Evolutionary conservation across 1,284 basidiomycete genomes (phyloP).

Genomic region (Apiotrichum siamense): DNA sequence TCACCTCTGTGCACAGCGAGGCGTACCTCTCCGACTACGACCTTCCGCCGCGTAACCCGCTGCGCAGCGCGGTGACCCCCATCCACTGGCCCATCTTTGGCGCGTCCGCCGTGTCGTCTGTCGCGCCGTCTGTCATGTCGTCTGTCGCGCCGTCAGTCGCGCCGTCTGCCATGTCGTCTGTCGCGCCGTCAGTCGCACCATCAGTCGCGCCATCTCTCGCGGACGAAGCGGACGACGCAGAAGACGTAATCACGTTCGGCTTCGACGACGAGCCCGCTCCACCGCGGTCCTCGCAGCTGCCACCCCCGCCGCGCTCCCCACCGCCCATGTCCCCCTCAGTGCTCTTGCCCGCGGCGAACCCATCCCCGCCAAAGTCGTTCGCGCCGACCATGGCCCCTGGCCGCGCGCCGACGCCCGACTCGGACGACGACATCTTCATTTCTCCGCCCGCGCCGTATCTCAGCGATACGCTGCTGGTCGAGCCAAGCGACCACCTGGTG

Average conservation of each 20-base stretch:
- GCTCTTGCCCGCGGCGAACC: not conserved
- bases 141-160: not conserved
- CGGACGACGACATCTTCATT: not conserved
- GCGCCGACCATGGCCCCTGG: too few relatives aligned
- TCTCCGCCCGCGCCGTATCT: not conserved
- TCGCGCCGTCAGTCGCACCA: not conserved
- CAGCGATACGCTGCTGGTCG: not conserved
- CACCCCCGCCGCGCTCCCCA: too few relatives aligned
- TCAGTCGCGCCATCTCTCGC: not conserved
- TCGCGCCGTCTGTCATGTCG: not conserved
- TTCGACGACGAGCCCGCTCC: too few relatives aligned
- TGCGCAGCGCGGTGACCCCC: not conserved
- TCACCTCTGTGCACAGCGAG: too few relatives aligned
- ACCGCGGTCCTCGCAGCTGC: too few relatives aligned
- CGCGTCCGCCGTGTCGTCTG: not conserved
- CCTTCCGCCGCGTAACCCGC: not conserved
- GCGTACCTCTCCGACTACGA: not conserved
- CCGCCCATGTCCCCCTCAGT: too few relatives aligned
- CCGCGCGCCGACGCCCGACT: not conserved
- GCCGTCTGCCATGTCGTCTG: not conserved
- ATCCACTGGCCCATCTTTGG: not conserved
- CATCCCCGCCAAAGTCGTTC: not conserved
- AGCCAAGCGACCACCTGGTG: not conserved
- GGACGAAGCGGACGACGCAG: not conserved
- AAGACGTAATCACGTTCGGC: not conserved